Base-by-base conservation (phyloP, 805 yeast species). In the Schwanniomyces pseudopolymorphus region DNA sequence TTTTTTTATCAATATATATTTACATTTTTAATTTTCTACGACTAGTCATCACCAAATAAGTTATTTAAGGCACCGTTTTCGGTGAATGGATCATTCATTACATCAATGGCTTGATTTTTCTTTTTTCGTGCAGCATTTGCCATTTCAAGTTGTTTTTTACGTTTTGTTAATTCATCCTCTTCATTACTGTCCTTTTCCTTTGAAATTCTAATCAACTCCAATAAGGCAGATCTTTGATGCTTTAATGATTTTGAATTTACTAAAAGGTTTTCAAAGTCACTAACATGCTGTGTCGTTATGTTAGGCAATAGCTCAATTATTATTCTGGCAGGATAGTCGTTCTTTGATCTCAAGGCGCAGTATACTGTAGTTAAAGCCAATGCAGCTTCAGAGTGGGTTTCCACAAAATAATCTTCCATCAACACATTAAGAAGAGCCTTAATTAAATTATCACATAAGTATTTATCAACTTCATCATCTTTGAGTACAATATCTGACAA, bases 361-460 rank as follows among this genome's bases (percentile, higher is more conserved):
- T 89, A 91, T 40, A 92, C 69, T 2, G 86, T 81, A 0, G 96
- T 86, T 48, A 92, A 77, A 1, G 95, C 87, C 47, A 87, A 84
- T n/a, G 95, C 91, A 0, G 95, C 96, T 62, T 92, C 99, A 14
- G 85, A 80, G 53, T 91, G 96, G 0, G 94, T 87, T 57, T 92
- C 99, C 39, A 79, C 80, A 63, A 87, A 89, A 50, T 87, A 84
- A 46, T 82, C 85, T 57, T 88, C 94, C 41, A 79, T 72, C 42
- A 92, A 69, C 3, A 92, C 82, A 28, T 76, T 74, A 14, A 89
- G 59, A 45, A 92, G 74, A 0, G 94, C 74, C 53, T 86, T 85
- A 49, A 88, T 80, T 59, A 91, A 75, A 46, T 81, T 79, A 50
- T 80, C 82, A 54, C 84, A 77, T 37, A 86, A 64, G 56, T 79